Conservation (phyloP, 495 filamentous ascomycete species). For the Podospora conica region DNA sequence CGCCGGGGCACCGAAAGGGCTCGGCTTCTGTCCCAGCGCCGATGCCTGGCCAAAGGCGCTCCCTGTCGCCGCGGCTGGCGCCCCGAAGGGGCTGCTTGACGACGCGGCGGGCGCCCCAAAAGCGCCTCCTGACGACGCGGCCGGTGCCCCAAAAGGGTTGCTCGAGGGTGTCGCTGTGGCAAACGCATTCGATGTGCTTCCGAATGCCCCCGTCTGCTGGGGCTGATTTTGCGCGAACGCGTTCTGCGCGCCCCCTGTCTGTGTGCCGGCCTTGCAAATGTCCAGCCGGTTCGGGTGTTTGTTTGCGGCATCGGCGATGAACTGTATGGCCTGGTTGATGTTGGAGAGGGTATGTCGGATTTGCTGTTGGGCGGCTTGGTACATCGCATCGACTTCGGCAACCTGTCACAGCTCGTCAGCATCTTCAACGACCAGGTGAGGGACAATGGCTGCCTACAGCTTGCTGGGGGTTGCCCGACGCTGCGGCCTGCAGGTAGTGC, state of each 20-base stretch:
- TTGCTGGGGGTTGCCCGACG: constrained; percentile 54
- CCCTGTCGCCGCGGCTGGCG: neutral
- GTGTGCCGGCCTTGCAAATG: constrained; percentile 46
- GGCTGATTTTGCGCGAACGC: neutral
- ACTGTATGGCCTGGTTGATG: constrained; percentile 64
- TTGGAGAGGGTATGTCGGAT: constrained; percentile 61
- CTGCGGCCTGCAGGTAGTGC: constrained; percentile 54
- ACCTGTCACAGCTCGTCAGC: constrained; percentile 30
- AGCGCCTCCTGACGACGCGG: constrained; percentile 10
- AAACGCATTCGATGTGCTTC: constrained; percentile 22
- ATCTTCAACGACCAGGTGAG: neutral
- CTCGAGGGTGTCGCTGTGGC: neutral
- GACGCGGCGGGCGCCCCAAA: neutral
- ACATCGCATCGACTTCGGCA: constrained; percentile 55
- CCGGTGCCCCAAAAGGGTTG: constrained; percentile 32
- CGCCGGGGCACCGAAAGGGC: constrained; percentile 35
- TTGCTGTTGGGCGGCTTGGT: constrained; percentile 57
- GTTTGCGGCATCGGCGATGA: constrained; percentile 59
- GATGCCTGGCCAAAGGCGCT: constrained; percentile 42
- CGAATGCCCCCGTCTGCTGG: neutral
- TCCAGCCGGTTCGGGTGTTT: constrained; percentile 78
- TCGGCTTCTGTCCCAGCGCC: constrained; percentile 34
- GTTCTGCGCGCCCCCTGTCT: constrained; percentile 24
- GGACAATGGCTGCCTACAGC: constrained; percentile 43
- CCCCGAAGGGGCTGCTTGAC: constrained; percentile 1